Percentiles rank a stretch among this genome's conserved stretches.
Conservation (phyloP, 1,284 basidiomycete species). For the Coniophora puteana region DNA sequence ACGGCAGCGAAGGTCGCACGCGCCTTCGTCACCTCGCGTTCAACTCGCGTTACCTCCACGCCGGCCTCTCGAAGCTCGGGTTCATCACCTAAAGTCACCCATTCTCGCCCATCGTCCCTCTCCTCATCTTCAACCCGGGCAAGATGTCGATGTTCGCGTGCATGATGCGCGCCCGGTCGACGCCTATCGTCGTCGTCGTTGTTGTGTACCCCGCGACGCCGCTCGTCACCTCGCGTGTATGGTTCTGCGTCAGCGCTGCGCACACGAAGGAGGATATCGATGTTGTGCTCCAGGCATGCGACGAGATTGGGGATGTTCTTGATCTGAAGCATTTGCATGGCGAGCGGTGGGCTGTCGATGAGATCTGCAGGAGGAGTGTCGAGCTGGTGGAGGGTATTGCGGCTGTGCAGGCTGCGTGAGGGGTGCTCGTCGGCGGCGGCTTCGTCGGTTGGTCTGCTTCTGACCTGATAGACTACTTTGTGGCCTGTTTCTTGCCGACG, state of each 20-base stretch:
- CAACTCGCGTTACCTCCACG: conserved; percentile 90
- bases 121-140: conserved; percentile 88
- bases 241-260: conserved; percentile 91
- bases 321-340: conserved; percentile 74
- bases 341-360: conserved; percentile 77
- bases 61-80: conserved; percentile 83
- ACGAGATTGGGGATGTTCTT: conserved; percentile 84
- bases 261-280: conserved; percentile 97
- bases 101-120: conserved; percentile 87
- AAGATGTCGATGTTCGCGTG: conserved; percentile 86
- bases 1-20: conserved; percentile 76
- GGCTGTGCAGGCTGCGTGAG: too few relatives aligned
- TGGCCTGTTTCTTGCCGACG: too few relatives aligned
- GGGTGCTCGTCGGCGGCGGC: too few relatives aligned
- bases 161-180: conserved; percentile 78
- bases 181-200: conserved; percentile 82
- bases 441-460: too few relatives aligned
- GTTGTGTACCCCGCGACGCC: conserved; percentile 90
- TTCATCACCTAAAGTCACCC: conserved; percentile 93
- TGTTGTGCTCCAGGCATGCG: conserved; percentile 76
- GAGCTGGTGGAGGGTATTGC: conserved; percentile 79
- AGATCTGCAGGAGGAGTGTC: conserved; percentile 66
- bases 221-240: conserved; percentile 79
- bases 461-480: too few relatives aligned
- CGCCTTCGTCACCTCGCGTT: conserved; percentile 87